These are phyloP conservation scores for Eimeria maxima DNA, from an alignment of 169 alveolate species.

Conservation along the genomic window DNA sequence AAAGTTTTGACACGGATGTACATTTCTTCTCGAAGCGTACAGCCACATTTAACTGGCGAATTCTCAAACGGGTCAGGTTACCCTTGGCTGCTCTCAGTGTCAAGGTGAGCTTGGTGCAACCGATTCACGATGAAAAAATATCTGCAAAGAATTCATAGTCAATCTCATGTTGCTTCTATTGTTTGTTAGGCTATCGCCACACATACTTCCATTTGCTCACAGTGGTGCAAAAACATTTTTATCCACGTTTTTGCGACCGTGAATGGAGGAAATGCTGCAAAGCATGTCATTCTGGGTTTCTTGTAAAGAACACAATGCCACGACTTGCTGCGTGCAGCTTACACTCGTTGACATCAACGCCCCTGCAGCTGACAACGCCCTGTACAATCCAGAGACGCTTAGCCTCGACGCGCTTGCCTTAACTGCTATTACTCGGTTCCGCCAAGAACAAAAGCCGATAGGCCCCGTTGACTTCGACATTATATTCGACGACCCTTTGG, in stretches of 20 bases:
- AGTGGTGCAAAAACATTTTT: neutral
- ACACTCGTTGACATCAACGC: slow-evolving; percentile 75
- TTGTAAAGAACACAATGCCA: too few relatives aligned
- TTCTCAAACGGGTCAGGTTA: slow-evolving; percentile 1
- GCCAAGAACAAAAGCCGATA: slow-evolving; percentile 28
- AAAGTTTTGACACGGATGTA: slow-evolving; percentile 68
- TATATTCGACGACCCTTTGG: slow-evolving; percentile 73
- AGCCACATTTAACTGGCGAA: slow-evolving; percentile 81
- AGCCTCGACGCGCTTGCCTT: slow-evolving; percentile 66
- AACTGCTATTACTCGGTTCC: slow-evolving; percentile 52
- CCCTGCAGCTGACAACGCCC: slow-evolving; percentile 49
- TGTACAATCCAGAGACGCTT: slow-evolving; percentile 75
- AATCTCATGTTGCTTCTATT: neutral
- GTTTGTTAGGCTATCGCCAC: neutral
- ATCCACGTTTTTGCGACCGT: neutral
- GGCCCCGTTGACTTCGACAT: slow-evolving; percentile 69
- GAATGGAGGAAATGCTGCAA: neutral
- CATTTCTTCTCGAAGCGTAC: slow-evolving; percentile 51
- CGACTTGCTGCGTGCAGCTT: slow-evolving; percentile 1
- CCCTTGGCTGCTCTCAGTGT: slow-evolving; percentile 71
- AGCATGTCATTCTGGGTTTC: neutral
- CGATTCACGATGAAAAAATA: neutral
- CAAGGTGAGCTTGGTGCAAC: slow-evolving; percentile 60
- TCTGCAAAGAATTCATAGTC: neutral
- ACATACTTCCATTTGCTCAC: neutral